These are phyloP conservation scores for Meyerozyma smithsonii DNA, from an alignment of 1,139 yeast species.

Conservation along the genomic window DNA sequence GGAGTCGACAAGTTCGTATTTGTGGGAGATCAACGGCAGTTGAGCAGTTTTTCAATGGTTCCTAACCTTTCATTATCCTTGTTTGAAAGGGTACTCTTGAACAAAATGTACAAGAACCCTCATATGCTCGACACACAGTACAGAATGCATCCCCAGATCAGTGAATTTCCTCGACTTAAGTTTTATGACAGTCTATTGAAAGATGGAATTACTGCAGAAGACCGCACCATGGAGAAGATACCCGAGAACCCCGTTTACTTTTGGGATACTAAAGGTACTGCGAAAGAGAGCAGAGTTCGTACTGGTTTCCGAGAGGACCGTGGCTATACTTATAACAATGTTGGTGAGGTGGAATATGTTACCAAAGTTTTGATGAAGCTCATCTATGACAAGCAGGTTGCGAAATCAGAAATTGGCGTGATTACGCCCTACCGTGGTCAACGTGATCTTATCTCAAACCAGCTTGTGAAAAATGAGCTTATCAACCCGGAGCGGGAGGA, in stretches of 20 bases:
- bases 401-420: slow-evolving; percentile 51
- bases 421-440: slow-evolving; percentile 75
- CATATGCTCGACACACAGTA: slow-evolving; percentile 71
- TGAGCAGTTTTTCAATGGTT: slow-evolving; percentile 63
- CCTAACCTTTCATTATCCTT: slow-evolving; percentile 55
- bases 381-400: slow-evolving; percentile 50
- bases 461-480: slow-evolving; percentile 44
- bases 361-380: slow-evolving; percentile 43
- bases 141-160: slow-evolving; percentile 65
- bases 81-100: slow-evolving; percentile 53
- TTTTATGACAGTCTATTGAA: slow-evolving; percentile 52
- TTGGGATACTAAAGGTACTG: slow-evolving; percentile 45
- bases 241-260: slow-evolving; percentile 44
- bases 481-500: slow-evolving; percentile 53
- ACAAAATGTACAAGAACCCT: slow-evolving; percentile 54
- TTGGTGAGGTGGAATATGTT: slow-evolving; percentile 47
- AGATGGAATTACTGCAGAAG: slow-evolving; percentile 55
- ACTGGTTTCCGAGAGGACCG: slow-evolving; percentile 42
- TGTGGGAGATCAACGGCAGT: slow-evolving; percentile 70
- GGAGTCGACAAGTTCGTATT: slow-evolving; percentile 64
- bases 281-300: slow-evolving; percentile 41
- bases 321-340: slow-evolving; percentile 53
- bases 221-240: slow-evolving; percentile 40
- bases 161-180: slow-evolving; percentile 57
- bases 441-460: slow-evolving; percentile 54